phyloP scores from a whole-genome alignment of 2,329 filamentous ascomycete species.

The Diplodia seriata region DNA sequence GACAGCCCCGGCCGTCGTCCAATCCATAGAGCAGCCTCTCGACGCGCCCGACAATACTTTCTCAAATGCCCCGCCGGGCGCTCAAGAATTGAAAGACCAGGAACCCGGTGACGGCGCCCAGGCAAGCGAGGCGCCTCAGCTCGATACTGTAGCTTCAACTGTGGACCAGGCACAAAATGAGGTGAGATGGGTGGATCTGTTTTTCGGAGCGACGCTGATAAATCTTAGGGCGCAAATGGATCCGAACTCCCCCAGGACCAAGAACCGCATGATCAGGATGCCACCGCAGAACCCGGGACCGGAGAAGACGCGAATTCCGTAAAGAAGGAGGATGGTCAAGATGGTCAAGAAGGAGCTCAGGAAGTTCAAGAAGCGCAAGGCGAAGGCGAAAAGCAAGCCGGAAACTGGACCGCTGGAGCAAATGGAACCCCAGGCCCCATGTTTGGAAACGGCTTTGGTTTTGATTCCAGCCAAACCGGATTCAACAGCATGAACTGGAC shows the following conservation, averaged over 20 bases:
- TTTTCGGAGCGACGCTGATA: background rate
- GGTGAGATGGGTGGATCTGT: background rate
- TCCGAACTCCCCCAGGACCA: background rate
- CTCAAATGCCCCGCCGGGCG: background rate
- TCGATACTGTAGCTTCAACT: background rate
- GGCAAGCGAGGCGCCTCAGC: slow-evolving; percentile 6
- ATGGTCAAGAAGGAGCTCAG: slow-evolving; percentile 28
- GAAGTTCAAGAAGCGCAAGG: slow-evolving; percentile 33
- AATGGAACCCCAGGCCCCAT: slow-evolving; percentile 40
- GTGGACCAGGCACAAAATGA: slow-evolving; percentile 1
- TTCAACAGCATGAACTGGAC: slow-evolving; percentile 69
- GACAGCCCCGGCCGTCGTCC: slow-evolving; percentile 15
- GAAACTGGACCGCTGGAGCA: slow-evolving; percentile 35
- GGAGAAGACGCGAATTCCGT: slow-evolving; percentile 33
- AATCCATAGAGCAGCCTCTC: slow-evolving; percentile 29
- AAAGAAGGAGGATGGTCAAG: slow-evolving; percentile 36
- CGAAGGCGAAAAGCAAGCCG: slow-evolving; percentile 35
- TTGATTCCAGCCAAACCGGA: slow-evolving; percentile 52
- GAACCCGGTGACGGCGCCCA: background rate
- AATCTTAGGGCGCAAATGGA: background rate
- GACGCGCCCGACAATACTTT: slow-evolving; percentile 10
- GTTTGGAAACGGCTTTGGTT: slow-evolving; percentile 52
- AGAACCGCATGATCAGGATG: slow-evolving; percentile 7
- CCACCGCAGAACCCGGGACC: slow-evolving; percentile 10
- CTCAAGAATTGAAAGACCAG: slow-evolving; percentile 8